Conservation (phyloP, 495 filamentous ascomycete genomes). For the Talaromyces adpressus region DNA sequence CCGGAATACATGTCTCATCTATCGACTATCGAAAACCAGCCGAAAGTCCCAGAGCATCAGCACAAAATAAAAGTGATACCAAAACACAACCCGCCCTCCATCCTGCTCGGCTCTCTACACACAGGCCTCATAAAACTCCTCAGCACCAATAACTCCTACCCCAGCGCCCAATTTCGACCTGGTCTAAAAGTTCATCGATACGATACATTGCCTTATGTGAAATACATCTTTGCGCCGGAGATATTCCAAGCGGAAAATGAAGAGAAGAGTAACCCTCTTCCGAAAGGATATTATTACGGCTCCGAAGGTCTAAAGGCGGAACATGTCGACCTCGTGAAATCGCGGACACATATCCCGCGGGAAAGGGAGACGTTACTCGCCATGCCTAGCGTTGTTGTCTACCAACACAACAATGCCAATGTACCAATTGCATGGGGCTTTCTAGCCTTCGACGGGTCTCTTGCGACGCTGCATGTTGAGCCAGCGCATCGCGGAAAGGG, state of each 20-base stretch:
- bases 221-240: conserved; percentile 23
- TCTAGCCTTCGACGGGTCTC: conserved; percentile 36
- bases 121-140: conserved; percentile 23
- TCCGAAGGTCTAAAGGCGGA: conserved; percentile 15
- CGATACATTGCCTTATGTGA: conserved; percentile 27
- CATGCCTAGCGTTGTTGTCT: conserved; percentile 30
- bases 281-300: conserved; percentile 28
- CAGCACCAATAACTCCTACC: conserved; percentile 10
- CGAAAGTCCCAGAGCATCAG: not conserved
- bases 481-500: conserved; percentile 38
- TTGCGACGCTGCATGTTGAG: conserved; percentile 45
- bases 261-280: conserved; percentile 12
- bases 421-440: conserved; percentile 38
- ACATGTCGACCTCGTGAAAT: conserved; percentile 32
- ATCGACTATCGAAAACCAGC: not conserved
- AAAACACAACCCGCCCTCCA: conserved; percentile 12
- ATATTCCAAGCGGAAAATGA: conserved; percentile 11
- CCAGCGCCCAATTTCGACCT: conserved; percentile 6
- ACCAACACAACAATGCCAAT: conserved; percentile 6
- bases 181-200: conserved; percentile 27
- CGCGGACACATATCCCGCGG: conserved; percentile 32
- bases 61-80: not conserved
- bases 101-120: conserved; percentile 29
- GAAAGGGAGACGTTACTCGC: conserved; percentile 21
- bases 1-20: not conserved